Conservation (phyloP, 768 basidiomycete genomes). For the Agaricus sinodeliciosus region DNA sequence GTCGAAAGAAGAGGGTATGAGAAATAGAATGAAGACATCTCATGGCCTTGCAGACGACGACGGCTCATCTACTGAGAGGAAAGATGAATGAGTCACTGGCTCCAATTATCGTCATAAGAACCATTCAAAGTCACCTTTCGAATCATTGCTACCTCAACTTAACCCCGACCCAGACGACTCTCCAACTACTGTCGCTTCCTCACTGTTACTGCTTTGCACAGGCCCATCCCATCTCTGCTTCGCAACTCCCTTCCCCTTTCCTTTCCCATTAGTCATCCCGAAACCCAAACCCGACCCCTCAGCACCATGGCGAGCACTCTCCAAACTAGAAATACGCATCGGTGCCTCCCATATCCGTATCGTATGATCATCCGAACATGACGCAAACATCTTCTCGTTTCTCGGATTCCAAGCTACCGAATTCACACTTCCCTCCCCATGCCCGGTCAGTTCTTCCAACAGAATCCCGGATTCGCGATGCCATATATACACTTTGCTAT, state of each 20-base stretch:
- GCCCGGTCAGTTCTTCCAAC: slow-evolving; percentile 85
- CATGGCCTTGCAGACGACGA: neutral
- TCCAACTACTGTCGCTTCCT: neutral
- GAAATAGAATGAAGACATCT: neutral
- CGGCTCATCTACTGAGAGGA: neutral
- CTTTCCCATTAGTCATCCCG: slow-evolving; percentile 8
- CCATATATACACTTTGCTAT: slow-evolving; percentile 94
- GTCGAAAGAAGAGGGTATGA: too few relatives aligned
- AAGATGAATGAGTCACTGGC: neutral
- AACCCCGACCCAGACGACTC: neutral
- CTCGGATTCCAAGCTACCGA: slow-evolving; percentile 94
- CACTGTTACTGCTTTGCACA: neutral
- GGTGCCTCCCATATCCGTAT: slow-evolving; percentile 85
- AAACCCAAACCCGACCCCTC: neutral
- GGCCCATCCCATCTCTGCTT: neutral
- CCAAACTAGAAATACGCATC: slow-evolving; percentile 6
- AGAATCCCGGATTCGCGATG: slow-evolving; percentile 78
- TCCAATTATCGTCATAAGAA: too few relatives aligned
- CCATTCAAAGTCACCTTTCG: neutral
- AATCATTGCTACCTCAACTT: neutral
- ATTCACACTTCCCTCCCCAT: slow-evolving; percentile 88
- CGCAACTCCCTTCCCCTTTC: neutral
- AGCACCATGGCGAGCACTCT: neutral
- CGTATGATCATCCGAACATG: slow-evolving; percentile 88
- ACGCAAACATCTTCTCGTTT: slow-evolving; percentile 89